Evolutionary conservation across 2,329 filamentous ascomycete species (phyloP).

Genomic region (Atkinsonella hypoxylon): DNA sequence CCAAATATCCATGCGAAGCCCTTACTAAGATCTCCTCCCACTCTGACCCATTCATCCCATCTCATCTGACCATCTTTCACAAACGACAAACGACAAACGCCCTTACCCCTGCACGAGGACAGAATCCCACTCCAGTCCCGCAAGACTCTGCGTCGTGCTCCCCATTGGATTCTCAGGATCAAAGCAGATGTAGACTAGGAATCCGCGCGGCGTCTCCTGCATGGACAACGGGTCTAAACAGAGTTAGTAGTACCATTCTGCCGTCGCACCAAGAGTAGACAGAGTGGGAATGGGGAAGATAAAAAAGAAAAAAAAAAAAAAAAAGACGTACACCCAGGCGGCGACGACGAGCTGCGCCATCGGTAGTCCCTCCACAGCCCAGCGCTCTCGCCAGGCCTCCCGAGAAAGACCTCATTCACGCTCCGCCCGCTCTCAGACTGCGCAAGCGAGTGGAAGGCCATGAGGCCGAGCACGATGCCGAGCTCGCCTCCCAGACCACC

Average conservation of each 20-base stretch:
- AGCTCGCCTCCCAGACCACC: slow-evolving; percentile 26
- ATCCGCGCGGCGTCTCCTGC: slow-evolving; percentile 17
- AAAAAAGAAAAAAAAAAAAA: background rate
- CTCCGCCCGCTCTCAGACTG: background rate
- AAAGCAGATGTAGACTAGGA: slow-evolving; percentile 22
- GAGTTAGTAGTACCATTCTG: background rate
- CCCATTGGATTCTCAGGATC: slow-evolving; percentile 18
- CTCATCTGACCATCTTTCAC: too few relatives aligned
- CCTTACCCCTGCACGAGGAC: slow-evolving; percentile 14
- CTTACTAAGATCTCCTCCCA: too few relatives aligned
- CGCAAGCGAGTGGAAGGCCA: slow-evolving; percentile 19
- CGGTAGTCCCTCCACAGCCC: slow-evolving; percentile 14
- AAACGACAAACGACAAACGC: too few relatives aligned
- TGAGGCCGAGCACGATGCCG: slow-evolving; percentile 26
- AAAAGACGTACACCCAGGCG: slow-evolving; percentile 16
- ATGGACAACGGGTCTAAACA: slow-evolving; percentile 13
- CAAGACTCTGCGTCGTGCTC: slow-evolving; percentile 16
- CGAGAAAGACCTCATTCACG: slow-evolving; percentile 5
- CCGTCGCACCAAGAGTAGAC: too few relatives aligned
- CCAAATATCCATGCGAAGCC: too few relatives aligned
- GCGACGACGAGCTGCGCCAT: slow-evolving; percentile 13
- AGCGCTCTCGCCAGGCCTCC: slow-evolving; percentile 7
- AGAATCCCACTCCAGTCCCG: slow-evolving; percentile 15
- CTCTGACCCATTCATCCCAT: background rate
- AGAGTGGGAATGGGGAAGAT: too few relatives aligned